Evolutionary conservation across 1,139 yeast genomes (phyloP).

Genomic region (Arxiozyma telluris): DNA sequence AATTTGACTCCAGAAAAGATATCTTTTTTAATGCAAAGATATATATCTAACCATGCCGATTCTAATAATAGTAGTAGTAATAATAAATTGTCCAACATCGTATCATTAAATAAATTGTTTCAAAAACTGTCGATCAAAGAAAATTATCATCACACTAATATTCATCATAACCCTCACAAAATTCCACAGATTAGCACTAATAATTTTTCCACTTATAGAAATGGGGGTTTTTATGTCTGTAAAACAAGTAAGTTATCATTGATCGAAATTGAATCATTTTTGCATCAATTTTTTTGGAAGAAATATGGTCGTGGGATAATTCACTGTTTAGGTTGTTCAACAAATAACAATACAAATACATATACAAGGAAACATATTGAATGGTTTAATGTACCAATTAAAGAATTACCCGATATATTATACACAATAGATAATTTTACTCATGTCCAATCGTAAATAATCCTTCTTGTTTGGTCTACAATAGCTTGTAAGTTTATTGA

Average conservation of each 20-base stretch:
- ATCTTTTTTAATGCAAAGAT: conserved; percentile 5
- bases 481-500: not conserved
- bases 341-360: not conserved
- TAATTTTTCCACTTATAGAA: conserved; percentile 11
- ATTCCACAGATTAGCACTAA: not conserved
- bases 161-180: conserved; percentile 2
- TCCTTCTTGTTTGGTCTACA: not conserved
- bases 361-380: conserved; percentile 22
- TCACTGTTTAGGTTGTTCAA: conserved; percentile 24
- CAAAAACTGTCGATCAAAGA: conserved; percentile 9
- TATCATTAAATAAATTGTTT: conserved; percentile 6
- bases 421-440: conserved; percentile 16
- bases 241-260: conserved; percentile 13
- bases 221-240: conserved; percentile 22
- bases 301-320: conserved; percentile 25
- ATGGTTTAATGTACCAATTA: conserved; percentile 26
- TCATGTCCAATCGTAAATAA: conserved; percentile 1
- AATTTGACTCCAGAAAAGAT: conserved; percentile 22
- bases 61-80: not conserved
- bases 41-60: not conserved
- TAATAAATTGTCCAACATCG: not conserved
- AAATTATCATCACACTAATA: not conserved
- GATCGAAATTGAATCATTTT: conserved; percentile 17
- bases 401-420: conserved; percentile 18
- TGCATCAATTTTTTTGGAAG: conserved; percentile 25